These are phyloP conservation scores for Iris pallida DNA, from an alignment of 116 monocot species.

Conservation along the genomic window DNA sequence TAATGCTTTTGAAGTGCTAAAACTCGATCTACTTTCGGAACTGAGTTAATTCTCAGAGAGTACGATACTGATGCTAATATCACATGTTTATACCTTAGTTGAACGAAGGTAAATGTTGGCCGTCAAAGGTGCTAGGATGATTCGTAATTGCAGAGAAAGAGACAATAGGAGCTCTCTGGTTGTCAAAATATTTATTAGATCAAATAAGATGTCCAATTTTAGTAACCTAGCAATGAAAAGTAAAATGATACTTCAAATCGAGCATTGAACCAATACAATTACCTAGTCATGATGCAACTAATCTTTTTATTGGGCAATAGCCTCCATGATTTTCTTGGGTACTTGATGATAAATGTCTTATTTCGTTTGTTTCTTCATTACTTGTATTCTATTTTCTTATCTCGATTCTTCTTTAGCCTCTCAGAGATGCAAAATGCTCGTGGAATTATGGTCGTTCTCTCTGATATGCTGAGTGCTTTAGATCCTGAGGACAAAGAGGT, in stretches of 20 bases:
- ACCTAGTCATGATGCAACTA: too few species aligned
- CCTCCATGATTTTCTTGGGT: not conserved
- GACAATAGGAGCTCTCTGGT: too few species aligned
- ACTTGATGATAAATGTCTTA: not conserved
- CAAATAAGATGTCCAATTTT: not conserved
- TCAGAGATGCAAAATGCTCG: conserved; percentile 80
- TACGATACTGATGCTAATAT: too few species aligned
- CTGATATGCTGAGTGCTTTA: conserved; percentile 66
- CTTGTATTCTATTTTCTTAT: not conserved
- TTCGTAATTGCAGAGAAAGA: too few species aligned
- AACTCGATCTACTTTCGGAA: too few species aligned
- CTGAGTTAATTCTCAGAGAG: too few species aligned
- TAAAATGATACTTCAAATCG: not conserved
- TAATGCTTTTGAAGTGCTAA: too few species aligned
- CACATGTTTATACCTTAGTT: too few species aligned
- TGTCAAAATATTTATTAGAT: too few species aligned
- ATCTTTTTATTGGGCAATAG: not conserved
- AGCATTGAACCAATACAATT: too few species aligned
- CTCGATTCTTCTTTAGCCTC: conserved; percentile 24
- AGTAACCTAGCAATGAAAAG: not conserved
- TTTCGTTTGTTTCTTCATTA: not conserved
- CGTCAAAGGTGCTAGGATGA: too few species aligned
- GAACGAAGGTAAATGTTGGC: too few species aligned
- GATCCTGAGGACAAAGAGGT: conserved; percentile 79
- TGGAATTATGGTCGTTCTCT: conserved; percentile 62